Conservation (phyloP, 352 stramenopile genomes). For the Pythium sp. region DNA sequence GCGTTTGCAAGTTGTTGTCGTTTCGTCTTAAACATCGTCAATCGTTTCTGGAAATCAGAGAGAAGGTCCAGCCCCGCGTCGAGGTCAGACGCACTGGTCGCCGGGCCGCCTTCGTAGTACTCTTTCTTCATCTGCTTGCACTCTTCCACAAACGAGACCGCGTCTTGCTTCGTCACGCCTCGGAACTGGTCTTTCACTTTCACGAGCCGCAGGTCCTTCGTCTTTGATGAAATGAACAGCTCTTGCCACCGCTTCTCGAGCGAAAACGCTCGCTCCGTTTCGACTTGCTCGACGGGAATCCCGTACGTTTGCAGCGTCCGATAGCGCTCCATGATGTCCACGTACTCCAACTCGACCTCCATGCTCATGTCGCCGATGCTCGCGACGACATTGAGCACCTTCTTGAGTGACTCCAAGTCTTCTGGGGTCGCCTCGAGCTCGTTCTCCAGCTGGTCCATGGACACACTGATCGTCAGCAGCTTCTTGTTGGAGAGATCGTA, state of each 20-base stretch:
- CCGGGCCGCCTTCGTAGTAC: constrained; percentile 86
- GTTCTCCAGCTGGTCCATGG: constrained; percentile 76
- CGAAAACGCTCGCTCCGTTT: constrained; percentile 68
- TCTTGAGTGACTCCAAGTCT: constrained; percentile 93
- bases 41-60: constrained; percentile 75
- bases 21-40: constrained; percentile 73
- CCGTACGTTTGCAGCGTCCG: constrained; percentile 80
- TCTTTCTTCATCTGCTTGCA: constrained; percentile 84
- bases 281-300: constrained; percentile 67
- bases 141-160: constrained; percentile 84
- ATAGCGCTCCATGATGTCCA: constrained; percentile 92
- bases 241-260: constrained; percentile 84
- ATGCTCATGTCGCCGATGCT: constrained; percentile 86
- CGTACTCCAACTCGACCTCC: constrained; percentile 94
- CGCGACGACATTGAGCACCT: constrained; percentile 91
- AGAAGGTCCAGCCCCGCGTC: constrained; percentile 90
- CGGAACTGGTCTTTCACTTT: constrained; percentile 95
- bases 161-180: constrained; percentile 91
- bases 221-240: constrained; percentile 85
- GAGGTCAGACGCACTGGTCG: constrained; percentile 77
- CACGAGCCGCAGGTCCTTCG: constrained; percentile 91
- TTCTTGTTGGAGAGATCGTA: constrained; percentile 86
- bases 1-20: constrained; percentile 91
- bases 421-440: constrained; percentile 78
- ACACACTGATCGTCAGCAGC: constrained; percentile 61